Conservation (phyloP, 306 rosid genomes). For the Geum urbanum region DNA sequence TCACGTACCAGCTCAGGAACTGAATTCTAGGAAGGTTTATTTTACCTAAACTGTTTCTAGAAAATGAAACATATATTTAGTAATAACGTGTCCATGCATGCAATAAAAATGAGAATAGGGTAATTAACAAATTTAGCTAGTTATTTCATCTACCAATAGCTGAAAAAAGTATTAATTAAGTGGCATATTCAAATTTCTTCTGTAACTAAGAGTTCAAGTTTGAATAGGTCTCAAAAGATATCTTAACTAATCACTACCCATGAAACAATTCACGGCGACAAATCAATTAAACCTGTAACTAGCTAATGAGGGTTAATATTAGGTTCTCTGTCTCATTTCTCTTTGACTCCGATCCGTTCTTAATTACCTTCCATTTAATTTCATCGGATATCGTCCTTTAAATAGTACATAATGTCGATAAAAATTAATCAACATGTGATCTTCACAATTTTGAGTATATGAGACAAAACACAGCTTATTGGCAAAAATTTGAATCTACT, state of each 20-base stretch:
- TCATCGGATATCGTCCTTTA: too few species aligned
- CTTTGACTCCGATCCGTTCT: too few species aligned
- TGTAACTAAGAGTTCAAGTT: background rate
- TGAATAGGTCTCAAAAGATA: background rate
- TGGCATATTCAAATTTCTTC: background rate
- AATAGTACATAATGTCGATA: too few species aligned
- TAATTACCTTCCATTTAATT: too few species aligned
- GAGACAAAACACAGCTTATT: too few species aligned
- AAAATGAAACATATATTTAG: background rate
- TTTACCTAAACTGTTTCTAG: background rate
- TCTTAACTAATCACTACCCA: background rate
- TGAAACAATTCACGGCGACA: background rate
- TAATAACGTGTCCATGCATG: background rate
- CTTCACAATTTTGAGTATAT: too few species aligned
- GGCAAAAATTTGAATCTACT: background rate
- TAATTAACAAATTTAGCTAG: background rate
- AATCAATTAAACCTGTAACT: background rate
- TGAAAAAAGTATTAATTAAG: background rate
- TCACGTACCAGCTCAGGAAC: constrained; percentile 15
- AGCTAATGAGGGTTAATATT: background rate
- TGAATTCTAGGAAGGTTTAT: constrained; percentile 21
- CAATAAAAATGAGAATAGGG: background rate
- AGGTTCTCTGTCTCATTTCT: background rate
- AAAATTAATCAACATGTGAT: too few species aligned
- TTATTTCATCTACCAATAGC: background rate